Evolutionary conservation across 2,329 filamentous ascomycete genomes (phyloP).

Genomic region (Phyllosticta citribraziliensis): DNA sequence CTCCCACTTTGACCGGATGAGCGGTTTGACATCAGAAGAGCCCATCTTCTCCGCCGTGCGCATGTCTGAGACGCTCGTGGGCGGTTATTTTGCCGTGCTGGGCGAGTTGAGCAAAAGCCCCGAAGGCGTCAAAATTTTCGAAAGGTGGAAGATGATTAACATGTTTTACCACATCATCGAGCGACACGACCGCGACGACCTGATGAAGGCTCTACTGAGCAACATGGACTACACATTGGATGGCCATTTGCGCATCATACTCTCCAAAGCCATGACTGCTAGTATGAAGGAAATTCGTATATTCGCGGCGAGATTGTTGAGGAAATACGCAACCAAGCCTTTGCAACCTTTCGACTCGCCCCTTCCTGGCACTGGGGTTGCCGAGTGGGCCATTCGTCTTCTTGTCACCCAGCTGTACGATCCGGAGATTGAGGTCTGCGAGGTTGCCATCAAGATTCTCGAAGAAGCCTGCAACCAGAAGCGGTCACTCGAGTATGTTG

Average conservation of each 20-base stretch:
- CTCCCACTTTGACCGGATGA: constrained; percentile 85
- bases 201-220: constrained; percentile 78
- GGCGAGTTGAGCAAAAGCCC: constrained; percentile 75
- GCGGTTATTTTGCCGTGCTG: constrained; percentile 89
- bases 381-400: constrained; percentile 91
- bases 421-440: constrained; percentile 91
- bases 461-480: constrained; percentile 96
- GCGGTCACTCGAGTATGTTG: constrained; percentile 85
- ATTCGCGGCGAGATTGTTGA: constrained; percentile 73
- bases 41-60: constrained; percentile 84
- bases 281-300: constrained; percentile 87
- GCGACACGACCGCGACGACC: constrained; percentile 77
- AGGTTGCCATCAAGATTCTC: constrained; percentile 90
- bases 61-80: constrained; percentile 76
- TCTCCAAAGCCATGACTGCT: constrained; percentile 88
- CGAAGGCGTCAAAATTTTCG: constrained; percentile 79
- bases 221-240: constrained; percentile 83
- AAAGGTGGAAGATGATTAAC: constrained; percentile 96
- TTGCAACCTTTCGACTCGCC: constrained; percentile 32
- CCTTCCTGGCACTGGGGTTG: constrained; percentile 48
- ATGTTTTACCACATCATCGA: constrained; percentile 99
- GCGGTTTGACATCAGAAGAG: constrained; percentile 61
- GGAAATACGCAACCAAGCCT: constrained; percentile 68
- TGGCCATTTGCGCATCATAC: constrained; percentile 81
- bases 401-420: constrained; percentile 99